Base-by-base conservation (phyloP, 441 rosid genomes). In the Monsonia emarginata region DNA sequence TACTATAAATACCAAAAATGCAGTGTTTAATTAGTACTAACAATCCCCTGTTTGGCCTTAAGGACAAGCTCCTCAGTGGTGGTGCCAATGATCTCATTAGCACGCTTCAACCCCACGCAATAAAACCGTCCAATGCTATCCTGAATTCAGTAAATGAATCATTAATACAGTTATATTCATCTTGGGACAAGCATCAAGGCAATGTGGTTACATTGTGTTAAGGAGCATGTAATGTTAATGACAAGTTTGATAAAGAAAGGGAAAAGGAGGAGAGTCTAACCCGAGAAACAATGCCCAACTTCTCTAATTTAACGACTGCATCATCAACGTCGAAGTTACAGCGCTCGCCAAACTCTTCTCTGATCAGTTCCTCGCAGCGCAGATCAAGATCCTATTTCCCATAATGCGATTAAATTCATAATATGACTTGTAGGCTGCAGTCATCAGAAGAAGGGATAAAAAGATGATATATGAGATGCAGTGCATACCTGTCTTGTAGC, bases 261-360 rank as follows among this genome's bases (percentile, higher is more conserved):
- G 48, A 67, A 54, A 34, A 38, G 56, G n/a, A 36, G 31, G 36
- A 32, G 0, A 46, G 38, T 34, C 84, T 82, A 70, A 88, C 95
- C 82, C 69, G 81, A 68, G 73, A 58, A 74, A 90, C 82, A 7
- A 95, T 87, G 64, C 95, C 90, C 75, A 95, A 72, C 81, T 85
- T 95, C 83, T 89, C 90, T 59, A 95, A 78, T 85, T 95, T 95
- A 64, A 79, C 73, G 70, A 95, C 83, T 48, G 99, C 99, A 74
- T 91, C 97, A 60, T 89, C 99, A 76, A 95, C 98, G 60, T 91
- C 96, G 76, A 94, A 94, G 73, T 95, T 88, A 74, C 96, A 88
- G 75, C 81, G 81, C 79, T 81, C 91, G 27, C 74, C 84, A 72
- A 91, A 95, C 81, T 87, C 89, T 63, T 91, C 88, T 61, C 83